phyloP scores from a whole-genome alignment of 345 rosid genomes.

The Gossypium bickii region DNA sequence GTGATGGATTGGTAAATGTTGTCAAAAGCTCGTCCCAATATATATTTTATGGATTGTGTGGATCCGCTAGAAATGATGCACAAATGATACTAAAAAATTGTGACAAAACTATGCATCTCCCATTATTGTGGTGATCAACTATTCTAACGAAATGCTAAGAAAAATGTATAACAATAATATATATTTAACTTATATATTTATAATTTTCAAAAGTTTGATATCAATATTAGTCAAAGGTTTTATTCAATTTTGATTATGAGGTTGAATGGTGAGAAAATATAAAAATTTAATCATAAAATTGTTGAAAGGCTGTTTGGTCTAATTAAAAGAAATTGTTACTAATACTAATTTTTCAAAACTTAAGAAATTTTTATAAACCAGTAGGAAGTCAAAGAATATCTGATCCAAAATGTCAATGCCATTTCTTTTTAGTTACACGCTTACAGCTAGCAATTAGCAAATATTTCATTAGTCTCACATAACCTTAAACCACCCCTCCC shows the following conservation, averaged over 20 bases:
- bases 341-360: neutral
- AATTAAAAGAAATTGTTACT: no score
- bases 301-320: neutral
- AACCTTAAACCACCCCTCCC: neutral
- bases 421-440: neutral
- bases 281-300: neutral
- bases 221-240: neutral
- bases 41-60: no score
- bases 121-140: no score
- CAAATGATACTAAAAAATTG: no score
- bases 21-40: no score
- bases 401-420: neutral
- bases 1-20: no score
- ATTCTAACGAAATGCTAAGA: no score
- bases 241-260: neutral
- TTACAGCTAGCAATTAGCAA: neutral
- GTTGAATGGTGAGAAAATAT: neutral
- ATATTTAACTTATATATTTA: no score
- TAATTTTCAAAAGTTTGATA: neutral
- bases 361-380: neutral
- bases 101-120: no score
- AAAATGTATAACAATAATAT: no score
- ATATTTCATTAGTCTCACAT: neutral
- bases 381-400: neutral
- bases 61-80: no score